Evolutionary conservation across 768 basidiomycete species (phyloP), one percentile per base, ranked within the genome.

Genomic region (Mycena filopes): DNA sequence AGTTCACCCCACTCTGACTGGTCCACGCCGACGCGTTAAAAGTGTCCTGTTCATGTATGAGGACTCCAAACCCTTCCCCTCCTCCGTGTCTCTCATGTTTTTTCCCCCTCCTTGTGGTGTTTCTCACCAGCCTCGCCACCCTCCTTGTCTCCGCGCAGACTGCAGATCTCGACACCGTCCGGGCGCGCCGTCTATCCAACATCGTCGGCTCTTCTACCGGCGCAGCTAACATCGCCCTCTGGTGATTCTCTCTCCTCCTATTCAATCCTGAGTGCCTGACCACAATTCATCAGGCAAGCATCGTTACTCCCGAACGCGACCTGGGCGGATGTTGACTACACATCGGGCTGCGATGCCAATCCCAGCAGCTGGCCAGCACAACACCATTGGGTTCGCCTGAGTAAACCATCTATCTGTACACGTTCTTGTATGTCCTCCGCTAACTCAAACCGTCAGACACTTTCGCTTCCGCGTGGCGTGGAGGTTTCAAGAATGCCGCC

Each of bases 321-420:
- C 71, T 85, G 84, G 84, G 79, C 81, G 0, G 81, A 78, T 58
- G 74, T 89, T 2, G 79, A 87, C 67, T 87, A 87, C 64, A 79
- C 83, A 0, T 73, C 83, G 4, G 87, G 87, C 2, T 88, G 87
- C 65, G 67, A 66, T 45, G 87, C 83, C 12, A 82, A 78, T 59
- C 75, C 79, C 8, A 86, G 85, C 18, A 89, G 85, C 66, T 88
- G 87, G 87, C 87, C 86, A 28, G 87, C 87, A 1, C 78, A 84
- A 69, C 70, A 69, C 18, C 86, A 87, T 65, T 87, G 85, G 83
- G 63, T 67, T n/a, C 81, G 82, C 33, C 76, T 84, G 25, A 74
- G 84, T 83, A 62, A 25, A 75, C 67, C 15, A 50, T 33, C n/a
- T n/a, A n/a, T n/a, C 46, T 59, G 36, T 43, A 38, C 11, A 48